Base-by-base conservation (phyloP, 805 yeast species). In the Kodamaea jinghongensis region DNA sequence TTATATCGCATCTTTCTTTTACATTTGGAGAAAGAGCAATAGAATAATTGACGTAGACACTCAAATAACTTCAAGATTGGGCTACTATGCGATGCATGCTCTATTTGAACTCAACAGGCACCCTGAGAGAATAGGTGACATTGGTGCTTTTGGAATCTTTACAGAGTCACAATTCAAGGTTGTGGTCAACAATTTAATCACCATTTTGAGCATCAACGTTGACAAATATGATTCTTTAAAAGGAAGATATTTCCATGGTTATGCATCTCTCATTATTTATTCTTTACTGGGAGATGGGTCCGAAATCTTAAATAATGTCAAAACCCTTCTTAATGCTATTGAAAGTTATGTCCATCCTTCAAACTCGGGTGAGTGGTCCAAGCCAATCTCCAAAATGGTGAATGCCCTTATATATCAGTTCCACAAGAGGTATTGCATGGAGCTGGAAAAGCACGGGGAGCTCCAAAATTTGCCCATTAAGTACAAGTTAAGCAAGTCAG, bases 311-410 rank as follows among this genome's bases (percentile, higher is more conserved):
- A 76, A 70, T 12, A 66, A 73, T 35, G 52, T 90, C 4, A 65
- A 67, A 15, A 71, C 78, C 0, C 64, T 86, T 17, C 50, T 84
- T n/a, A 79, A 79, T 39, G 79, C 95, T 0, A 67, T 89, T 4
- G 83, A 78, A 45, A 86, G 96, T 13, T 86, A 83, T 60, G 81
- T 81, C 3, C 97, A 93, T 58, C 99, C 99, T 5, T 89, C 98
- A 0, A 90, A 90, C 57, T 60, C 71, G n/a, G 98, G 96, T 0
- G 73, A 74, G n/a, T 90, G 98, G 97, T 76, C 95, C 0, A 61
- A 73, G 17, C 66, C 81, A 4, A 75, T 91, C 22, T 73, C 95
- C 1, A 77, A 77, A 42, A 73, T 86, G 17, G 65, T 85, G n/a
- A 72, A 75, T 44, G 74, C 79, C 31, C 63, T 87, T 38, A 74